Evolutionary conservation across 179 eudicot genomes (phyloP), one percentile per base, ranked within the genome.

Genomic region (Heliamphora pulchella): DNA sequence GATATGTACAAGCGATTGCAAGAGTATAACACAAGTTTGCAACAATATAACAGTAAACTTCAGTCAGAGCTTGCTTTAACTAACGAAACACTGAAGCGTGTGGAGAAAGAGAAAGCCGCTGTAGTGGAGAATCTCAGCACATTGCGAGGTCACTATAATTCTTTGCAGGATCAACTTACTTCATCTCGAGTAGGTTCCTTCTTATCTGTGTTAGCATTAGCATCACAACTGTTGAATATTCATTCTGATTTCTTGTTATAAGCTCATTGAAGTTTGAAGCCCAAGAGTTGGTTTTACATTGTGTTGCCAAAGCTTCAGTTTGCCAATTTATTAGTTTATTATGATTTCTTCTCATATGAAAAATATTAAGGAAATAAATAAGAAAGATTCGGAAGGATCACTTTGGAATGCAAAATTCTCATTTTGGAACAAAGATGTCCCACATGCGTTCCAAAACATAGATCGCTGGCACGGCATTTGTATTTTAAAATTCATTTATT

Each of bases 1-100:
- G 98, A 93, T 75, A 93, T 90, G 93, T 91, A 91, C 87, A 93
- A 91, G 90, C 83, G 95, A 80, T 84, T 95, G 79, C 98, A 95
- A 58, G 98, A 95, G 67, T 93, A 95, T 84, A 95, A 93, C 81
- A 89, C 97, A 8, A 95, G 98, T 78, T 88, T 95, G 86, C 98
- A 95, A 85, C 98, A 95, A 78, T 95, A 95, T 80, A 95, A 95
- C 80, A 91, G 90, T 82, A 95, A 89, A 78, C 98, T 95, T 76
- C 98, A 95, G 85, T 88, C 97, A n/a, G 98, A 95, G 83, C 92
- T 93, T 81, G 90, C 90, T 75, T 62, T 87, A 39, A 91, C 93
- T 54, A 93, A 88, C 86, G 98, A 95, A 87, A 91, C 91, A 48
- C 87, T 93, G 51, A 93, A 93, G 85, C 89, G 89, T 15, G 94